phyloP scores from a whole-genome alignment of 2,329 filamentous ascomycete genomes.

The Tolypocladium guangdongense region DNA sequence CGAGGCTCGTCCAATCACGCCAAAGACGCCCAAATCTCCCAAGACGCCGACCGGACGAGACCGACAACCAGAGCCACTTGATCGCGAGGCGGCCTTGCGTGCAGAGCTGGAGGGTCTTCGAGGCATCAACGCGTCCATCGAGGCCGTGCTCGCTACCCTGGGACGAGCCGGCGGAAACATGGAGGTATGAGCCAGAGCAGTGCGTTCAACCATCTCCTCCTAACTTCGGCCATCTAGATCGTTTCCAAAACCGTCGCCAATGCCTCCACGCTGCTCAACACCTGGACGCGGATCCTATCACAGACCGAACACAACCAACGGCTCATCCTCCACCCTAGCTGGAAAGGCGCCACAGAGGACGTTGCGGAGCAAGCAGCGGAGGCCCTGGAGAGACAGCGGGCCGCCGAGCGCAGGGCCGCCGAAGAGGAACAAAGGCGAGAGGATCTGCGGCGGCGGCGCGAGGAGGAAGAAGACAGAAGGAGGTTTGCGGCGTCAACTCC shows the following conservation, averaged over 20 bases:
- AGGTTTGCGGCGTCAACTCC: conserved; percentile 16
- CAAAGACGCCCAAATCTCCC: conserved; percentile 37
- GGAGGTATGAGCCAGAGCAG: conserved; percentile 38
- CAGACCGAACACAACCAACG: conserved; percentile 97
- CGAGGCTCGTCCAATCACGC: conserved; percentile 21
- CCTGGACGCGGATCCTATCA: conserved; percentile 90
- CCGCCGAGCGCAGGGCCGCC: conserved; percentile 61
- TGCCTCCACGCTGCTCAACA: conserved; percentile 81
- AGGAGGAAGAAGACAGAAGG: conserved; percentile 44
- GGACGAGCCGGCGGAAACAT: conserved; percentile 67
- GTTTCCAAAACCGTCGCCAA: conserved; percentile 78
- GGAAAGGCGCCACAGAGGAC: conserved; percentile 84
- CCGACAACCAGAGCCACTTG: conserved; percentile 34
- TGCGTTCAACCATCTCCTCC: not conserved
- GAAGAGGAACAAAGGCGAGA: conserved; percentile 73
- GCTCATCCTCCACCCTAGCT: conserved; percentile 74
- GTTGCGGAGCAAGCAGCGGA: conserved; percentile 80
- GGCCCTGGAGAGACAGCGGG: conserved; percentile 59
- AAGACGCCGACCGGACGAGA: conserved; percentile 31
- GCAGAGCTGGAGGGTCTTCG: conserved; percentile 74
- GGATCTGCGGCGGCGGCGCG: conserved; percentile 51
- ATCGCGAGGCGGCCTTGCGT: conserved; percentile 63
- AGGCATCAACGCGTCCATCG: conserved; percentile 79
- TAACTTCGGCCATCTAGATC: conserved; percentile 40
- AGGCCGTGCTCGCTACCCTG: conserved; percentile 62